Evolutionary conservation across 108 stramenopile species (phyloP), one percentile per base, ranked within the genome.

Genomic region (Fistulifera pelliculosa): DNA sequence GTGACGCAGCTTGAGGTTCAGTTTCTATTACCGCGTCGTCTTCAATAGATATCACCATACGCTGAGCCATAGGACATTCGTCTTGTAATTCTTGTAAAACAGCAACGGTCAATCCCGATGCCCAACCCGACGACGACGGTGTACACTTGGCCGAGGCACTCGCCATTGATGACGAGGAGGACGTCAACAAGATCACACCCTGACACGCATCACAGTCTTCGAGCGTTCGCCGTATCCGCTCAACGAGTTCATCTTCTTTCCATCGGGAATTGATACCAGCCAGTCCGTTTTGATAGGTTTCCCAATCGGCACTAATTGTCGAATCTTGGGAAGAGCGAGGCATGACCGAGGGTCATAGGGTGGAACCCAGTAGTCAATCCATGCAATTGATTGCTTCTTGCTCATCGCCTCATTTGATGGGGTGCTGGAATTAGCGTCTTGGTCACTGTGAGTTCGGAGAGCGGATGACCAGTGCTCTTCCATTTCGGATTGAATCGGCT

Each of bases 341-440:
- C 61, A 74, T 39, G 70, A 71, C 25, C 43, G 27, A 7, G 53
- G 39, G 35, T 80, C 66, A 56, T 60, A 51, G 10, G 87, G 87
- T 53, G 87, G 83, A 79, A 83, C 78, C 54, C 56, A 73, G 53
- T 73, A 82, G 48, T 89, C 75, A 47, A 68, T 61, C 87, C 87
- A 89, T 3, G 31, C 31, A 35, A 35, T 35, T 8, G 31, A 8
- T 35, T 35, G 6, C 8, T 8, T 3, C 31, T 35, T 3, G 3
- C 31, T 35, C 8, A 6, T 3, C 8, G 3, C 31, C 8, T 35
- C 31, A 3, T 35, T 35, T 35, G 31, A 3, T 25, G 56, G 52
- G 41, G 72, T 45, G 17, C 6, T 27, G 1, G 62, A 55, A 35
- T 6, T 6, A 35, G 8, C 31, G 8, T 40, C 22, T 27, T 6